phyloP scores from a whole-genome alignment of 1,284 basidiomycete species.

The Pseudozyma sp. region DNA sequence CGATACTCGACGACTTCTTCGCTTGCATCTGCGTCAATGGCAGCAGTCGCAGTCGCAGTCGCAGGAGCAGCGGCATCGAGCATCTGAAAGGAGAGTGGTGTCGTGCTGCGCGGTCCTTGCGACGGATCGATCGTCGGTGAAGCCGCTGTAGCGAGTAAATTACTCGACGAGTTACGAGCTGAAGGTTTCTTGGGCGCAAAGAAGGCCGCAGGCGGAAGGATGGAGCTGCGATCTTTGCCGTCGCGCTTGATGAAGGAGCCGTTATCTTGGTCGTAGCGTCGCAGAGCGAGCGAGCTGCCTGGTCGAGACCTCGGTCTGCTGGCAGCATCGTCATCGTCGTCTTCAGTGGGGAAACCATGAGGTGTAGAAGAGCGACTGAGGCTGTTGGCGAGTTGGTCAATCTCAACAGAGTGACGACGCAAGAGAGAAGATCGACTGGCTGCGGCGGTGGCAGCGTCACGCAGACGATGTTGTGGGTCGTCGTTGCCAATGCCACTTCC shows the following conservation, averaged over 20 bases:
- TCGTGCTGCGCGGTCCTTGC: conserved; percentile 19
- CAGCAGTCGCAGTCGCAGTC: not conserved
- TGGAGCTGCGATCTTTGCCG: conserved; percentile 33
- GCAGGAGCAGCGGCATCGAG: not conserved
- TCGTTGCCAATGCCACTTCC: conserved; percentile 11
- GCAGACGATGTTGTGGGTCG: conserved; percentile 21
- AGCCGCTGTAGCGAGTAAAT: conserved; percentile 14
- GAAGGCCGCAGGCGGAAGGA: conserved; percentile 56
- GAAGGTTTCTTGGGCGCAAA: conserved; percentile 52
- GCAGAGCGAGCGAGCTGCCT: conserved; percentile 23
- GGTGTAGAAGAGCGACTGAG: conserved; percentile 36
- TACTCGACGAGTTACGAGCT: conserved; percentile 27
- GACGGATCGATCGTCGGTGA: not conserved
- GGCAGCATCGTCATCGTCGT: conserved; percentile 20
- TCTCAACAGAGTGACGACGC: conserved; percentile 32
- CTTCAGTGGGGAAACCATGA: conserved; percentile 25
- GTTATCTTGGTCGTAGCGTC: conserved; percentile 22
- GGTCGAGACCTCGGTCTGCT: conserved; percentile 11
- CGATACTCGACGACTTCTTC: conserved; percentile 19
- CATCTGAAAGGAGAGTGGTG: conserved; percentile 32
- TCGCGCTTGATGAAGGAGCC: conserved; percentile 40
- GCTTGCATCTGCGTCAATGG: not conserved
- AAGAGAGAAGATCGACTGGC: conserved; percentile 27
- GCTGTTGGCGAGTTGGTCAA: conserved; percentile 28
- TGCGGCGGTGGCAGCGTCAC: conserved; percentile 41